phyloP scores from a whole-genome alignment of 2,329 filamentous ascomycete genomes.

The Phaeoacremonium minimum region DNA sequence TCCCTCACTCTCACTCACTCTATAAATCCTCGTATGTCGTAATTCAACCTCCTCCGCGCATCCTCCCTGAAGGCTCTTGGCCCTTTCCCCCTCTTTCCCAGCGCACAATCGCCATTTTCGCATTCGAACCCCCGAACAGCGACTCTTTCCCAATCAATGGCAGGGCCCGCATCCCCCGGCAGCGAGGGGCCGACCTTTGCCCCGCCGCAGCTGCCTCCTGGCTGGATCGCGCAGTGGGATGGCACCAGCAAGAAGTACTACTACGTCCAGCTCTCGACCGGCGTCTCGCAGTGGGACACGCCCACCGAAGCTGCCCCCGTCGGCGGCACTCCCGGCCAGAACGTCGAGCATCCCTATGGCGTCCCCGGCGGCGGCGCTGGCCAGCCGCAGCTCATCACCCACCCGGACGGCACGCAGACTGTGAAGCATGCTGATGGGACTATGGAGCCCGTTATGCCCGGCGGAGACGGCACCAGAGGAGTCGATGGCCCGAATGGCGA shows the following conservation, averaged over 20 bases:
- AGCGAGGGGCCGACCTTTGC: constrained; percentile 55
- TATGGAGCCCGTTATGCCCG: constrained; percentile 53
- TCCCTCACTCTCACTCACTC: too few species aligned
- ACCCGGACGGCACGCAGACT: constrained; percentile 59
- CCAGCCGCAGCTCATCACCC: constrained; percentile 52
- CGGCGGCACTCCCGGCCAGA: constrained; percentile 54
- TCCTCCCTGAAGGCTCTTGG: too few species aligned
- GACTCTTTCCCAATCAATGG: constrained; percentile 35
- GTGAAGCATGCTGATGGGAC: constrained; percentile 56
- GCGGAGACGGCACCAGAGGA: constrained; percentile 20
- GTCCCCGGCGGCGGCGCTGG: constrained; percentile 26
- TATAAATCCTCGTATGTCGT: too few species aligned
- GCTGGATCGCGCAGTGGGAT: constrained; percentile 70
- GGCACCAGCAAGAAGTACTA: constrained; percentile 62
- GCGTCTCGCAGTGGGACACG: constrained; percentile 69
- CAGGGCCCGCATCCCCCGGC: constrained; percentile 53
- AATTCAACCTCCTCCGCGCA: too few species aligned
- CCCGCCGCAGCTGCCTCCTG: constrained; percentile 57
- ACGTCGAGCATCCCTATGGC: constrained; percentile 59
- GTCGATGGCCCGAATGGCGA: constrained; percentile 49
- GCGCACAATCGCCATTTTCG: too few species aligned
- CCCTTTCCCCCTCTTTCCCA: too few species aligned
- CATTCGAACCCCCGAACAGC: too few species aligned
- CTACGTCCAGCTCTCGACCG: constrained; percentile 68
- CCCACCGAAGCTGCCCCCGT: constrained; percentile 61